These are phyloP conservation scores for Penicillium fuscoglaucum DNA, from an alignment of 2,329 filamentous ascomycete genomes.

Conservation along the genomic window DNA sequence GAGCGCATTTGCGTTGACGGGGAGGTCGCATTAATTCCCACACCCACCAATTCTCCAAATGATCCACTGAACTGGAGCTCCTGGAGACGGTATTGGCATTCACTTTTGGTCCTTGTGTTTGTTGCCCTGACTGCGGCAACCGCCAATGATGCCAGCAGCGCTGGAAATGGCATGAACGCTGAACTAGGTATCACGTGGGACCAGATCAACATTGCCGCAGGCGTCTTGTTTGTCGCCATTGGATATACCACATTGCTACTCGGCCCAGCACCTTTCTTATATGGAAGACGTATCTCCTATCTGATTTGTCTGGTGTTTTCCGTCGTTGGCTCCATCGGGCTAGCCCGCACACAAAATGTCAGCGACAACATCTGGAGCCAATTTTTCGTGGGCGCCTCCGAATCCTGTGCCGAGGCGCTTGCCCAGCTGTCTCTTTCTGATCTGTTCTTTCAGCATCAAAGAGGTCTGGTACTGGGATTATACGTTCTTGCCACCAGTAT, in stretches of 20 bases:
- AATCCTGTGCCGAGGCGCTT: slow-evolving; percentile 57
- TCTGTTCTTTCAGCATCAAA: slow-evolving; percentile 59
- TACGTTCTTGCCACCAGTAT: slow-evolving; percentile 59
- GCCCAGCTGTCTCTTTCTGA: slow-evolving; percentile 60
- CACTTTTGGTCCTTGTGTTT: slow-evolving; percentile 54
- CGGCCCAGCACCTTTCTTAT: slow-evolving; percentile 55
- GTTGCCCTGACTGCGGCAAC: slow-evolving; percentile 58
- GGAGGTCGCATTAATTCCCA: slow-evolving; percentile 55
- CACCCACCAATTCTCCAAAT: slow-evolving; percentile 55
- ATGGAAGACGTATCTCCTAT: slow-evolving; percentile 57
- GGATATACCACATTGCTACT: slow-evolving; percentile 58
- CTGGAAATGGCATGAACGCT: slow-evolving; percentile 52
- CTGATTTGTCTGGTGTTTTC: slow-evolving; percentile 53
- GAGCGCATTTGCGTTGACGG: slow-evolving; percentile 29
- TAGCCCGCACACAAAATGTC: slow-evolving; percentile 47
- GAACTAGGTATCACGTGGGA: slow-evolving; percentile 54
- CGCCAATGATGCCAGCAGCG: slow-evolving; percentile 57
- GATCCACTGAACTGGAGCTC: slow-evolving; percentile 56
- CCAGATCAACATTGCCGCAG: slow-evolving; percentile 58
- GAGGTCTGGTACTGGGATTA: slow-evolving; percentile 55
- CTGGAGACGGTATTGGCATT: slow-evolving; percentile 53
- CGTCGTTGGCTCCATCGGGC: slow-evolving; percentile 56
- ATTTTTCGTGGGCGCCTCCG: slow-evolving; percentile 59
- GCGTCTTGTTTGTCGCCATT: slow-evolving; percentile 57
- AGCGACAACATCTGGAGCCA: slow-evolving; percentile 57